Conservation (phyloP, 225 moss, liverwort and hornwort species). For the Marchantia polymorpha region DNA sequence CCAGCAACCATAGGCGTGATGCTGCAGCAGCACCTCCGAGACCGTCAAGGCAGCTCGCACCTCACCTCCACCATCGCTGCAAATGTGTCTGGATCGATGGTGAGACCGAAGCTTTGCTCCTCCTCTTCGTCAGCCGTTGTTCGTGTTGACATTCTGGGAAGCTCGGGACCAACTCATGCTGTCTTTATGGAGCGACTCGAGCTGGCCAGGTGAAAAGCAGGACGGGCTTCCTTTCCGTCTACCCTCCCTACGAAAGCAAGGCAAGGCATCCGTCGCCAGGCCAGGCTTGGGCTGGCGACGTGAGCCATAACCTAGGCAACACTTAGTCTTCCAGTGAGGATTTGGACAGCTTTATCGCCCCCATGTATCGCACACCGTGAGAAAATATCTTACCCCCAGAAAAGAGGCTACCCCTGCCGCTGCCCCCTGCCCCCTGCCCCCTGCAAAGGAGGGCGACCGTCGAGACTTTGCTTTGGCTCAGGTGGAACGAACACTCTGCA, state of each 20-base stretch:
- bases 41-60: too few species aligned
- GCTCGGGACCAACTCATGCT: not conserved
- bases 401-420: too few species aligned
- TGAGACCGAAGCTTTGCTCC: too few species aligned
- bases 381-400: too few species aligned
- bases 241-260: not conserved
- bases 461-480: not conserved
- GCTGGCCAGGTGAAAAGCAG: not conserved
- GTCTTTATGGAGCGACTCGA: not conserved
- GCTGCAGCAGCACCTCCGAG: too few species aligned
- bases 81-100: too few species aligned
- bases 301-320: not conserved
- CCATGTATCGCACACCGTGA: not conserved
- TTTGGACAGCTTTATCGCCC: not conserved
- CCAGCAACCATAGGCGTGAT: too few species aligned
- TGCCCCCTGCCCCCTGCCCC: too few species aligned
- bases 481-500: too few species aligned
- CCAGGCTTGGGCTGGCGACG: not conserved
- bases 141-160: not conserved
- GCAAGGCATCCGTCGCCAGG: not conserved
- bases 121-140: not conserved
- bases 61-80: too few species aligned
- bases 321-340: not conserved
- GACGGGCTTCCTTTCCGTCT: not conserved
- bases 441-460: not conserved